Base-by-base conservation (phyloP, 2,329 filamentous ascomycete genomes). In the Helotiales sp. region DNA sequence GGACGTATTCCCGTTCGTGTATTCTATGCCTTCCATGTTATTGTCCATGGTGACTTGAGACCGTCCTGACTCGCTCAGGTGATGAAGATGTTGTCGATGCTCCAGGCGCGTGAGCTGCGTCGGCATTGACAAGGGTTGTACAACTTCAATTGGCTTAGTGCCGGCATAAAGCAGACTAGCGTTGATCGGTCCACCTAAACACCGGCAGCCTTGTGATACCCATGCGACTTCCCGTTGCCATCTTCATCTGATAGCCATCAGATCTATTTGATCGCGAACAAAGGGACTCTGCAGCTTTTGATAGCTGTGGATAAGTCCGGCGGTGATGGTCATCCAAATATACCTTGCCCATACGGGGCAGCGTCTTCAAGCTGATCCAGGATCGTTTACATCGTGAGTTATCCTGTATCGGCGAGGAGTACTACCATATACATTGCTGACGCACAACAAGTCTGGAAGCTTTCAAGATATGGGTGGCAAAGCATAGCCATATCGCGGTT, bases 291-390 rank as follows among this genome's bases (percentile, higher is more conserved):
- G 60, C 61, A 66, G 63, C 59, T 64, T 59, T 46, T 51, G 50
- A 61, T 51, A 66, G 63, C 64, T 67, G 69, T 59, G 66, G 67
- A 60, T 55, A 53, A 62, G 67, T 62, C 63, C 52, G 64, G 61
- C 27, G 63, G 83, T 80, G 76, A 96, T 96, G 91, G 89, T 90
- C 79, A 85, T 93, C 74, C 86, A 91, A 78, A 87, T 96, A 76
- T 90, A 91, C 80, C 88, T 96, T 73, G 92, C 91, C 82, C 93
- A 96, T 78, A 92, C 90, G 76, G 93, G 93, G 80, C 88, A 91
- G 81, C 88, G 88, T 77, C 82, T 96, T 72, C 82, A 87, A 73
- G 83, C 90, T 73, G 90, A 96, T 77, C 84, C 87, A 66, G 81
- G 86, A 63, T 84, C 86, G 71, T 89, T 93, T 75, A 81, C 83